Conservation (phyloP, 2,329 filamentous ascomycete species). For the Albophoma yamanashiensis region DNA sequence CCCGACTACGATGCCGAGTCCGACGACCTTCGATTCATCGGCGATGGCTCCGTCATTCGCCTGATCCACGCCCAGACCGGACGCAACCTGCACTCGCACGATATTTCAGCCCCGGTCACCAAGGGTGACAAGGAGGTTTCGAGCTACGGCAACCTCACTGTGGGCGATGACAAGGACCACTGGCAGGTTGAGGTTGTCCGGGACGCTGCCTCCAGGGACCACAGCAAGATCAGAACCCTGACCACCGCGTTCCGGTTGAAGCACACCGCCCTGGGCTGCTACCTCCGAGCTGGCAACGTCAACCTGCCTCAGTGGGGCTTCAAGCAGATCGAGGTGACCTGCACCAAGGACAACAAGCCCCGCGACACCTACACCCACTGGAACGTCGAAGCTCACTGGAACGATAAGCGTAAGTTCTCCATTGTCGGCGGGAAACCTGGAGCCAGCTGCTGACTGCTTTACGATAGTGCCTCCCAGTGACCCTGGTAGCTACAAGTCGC, state of each 20-base stretch:
- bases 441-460: not conserved
- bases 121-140: constrained; percentile 92
- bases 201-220: constrained; percentile 79
- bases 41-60: constrained; percentile 68
- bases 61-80: constrained; percentile 92
- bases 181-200: constrained; percentile 89
- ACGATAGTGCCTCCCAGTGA: constrained; percentile 73
- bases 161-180: constrained; percentile 96
- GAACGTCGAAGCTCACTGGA: constrained; percentile 94
- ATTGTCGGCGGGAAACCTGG: not conserved
- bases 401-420: constrained; percentile 69
- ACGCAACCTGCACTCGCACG: constrained; percentile 92
- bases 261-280: constrained; percentile 77
- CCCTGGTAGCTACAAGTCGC: constrained; percentile 87
- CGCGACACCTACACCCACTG: constrained; percentile 94
- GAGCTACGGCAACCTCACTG: constrained; percentile 86
- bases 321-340: constrained; percentile 98
- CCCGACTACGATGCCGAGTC: constrained; percentile 60
- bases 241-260: constrained; percentile 87
- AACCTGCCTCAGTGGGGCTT: constrained; percentile 99
- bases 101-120: constrained; percentile 76
- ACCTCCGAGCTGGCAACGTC: constrained; percentile 87
- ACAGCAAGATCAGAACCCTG: constrained; percentile 76
- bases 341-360: constrained; percentile 85
- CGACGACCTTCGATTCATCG: constrained; percentile 60